Percentiles rank a stretch among this genome's conserved stretches.
These are phyloP conservation scores for Agrocybe chaxingu DNA, from an alignment of 768 basidiomycete genomes.

Conservation along the genomic window DNA sequence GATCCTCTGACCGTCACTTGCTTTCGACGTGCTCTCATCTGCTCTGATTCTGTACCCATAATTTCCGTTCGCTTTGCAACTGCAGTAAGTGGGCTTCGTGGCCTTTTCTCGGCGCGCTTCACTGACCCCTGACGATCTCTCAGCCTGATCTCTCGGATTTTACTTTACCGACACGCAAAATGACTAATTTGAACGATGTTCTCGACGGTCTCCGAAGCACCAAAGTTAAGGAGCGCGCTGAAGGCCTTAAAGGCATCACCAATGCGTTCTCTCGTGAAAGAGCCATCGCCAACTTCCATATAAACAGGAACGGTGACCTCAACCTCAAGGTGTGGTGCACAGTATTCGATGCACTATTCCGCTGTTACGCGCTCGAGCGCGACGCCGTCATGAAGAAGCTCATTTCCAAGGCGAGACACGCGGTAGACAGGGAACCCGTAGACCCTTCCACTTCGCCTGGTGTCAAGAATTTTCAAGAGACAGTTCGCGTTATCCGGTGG, in stretches of 20 bases:
- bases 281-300: slow-evolving; percentile 41
- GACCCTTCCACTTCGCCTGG: slow-evolving; percentile 37
- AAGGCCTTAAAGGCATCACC: slow-evolving; percentile 54
- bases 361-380: slow-evolving; percentile 62
- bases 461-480: slow-evolving; percentile 59
- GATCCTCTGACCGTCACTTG: neutral
- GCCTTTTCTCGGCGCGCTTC: neutral
- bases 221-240: slow-evolving; percentile 68
- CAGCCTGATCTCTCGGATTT: neutral
- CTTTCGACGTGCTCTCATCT: neutral
- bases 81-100: neutral
- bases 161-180: slow-evolving; percentile 1
- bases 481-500: slow-evolving; percentile 68
- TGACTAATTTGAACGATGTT: slow-evolving; percentile 41
- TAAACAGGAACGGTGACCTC: slow-evolving; percentile 27
- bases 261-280: slow-evolving; percentile 47
- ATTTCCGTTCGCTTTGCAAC: neutral
- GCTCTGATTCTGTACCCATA: neutral
- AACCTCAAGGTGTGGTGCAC: slow-evolving; percentile 51
- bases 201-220: slow-evolving; percentile 53
- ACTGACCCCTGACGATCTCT: neutral
- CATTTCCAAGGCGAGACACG: slow-evolving; percentile 29
- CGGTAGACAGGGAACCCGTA: too few relatives aligned
- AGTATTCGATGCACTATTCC: slow-evolving; percentile 73
- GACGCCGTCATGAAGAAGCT: slow-evolving; percentile 39